Conservation (phyloP, 129 eudicot genomes). For the Flaveria linearis region DNA sequence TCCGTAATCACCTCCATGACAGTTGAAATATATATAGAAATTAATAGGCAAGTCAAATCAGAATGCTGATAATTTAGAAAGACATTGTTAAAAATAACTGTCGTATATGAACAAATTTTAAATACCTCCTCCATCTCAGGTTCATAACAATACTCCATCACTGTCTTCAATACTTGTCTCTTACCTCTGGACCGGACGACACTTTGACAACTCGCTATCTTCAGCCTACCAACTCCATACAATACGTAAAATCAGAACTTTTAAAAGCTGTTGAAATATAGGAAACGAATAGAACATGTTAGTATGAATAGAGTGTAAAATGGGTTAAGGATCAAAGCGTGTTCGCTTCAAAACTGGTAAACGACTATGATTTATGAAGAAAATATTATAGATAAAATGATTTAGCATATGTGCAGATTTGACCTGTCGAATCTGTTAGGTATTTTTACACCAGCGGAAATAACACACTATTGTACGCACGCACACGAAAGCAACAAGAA, state of each 20-base stretch:
- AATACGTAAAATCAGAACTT: constrained; percentile 11
- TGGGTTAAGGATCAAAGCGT: not conserved
- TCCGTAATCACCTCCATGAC: constrained; percentile 18
- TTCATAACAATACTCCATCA: constrained; percentile 92
- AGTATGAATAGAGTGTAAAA: not conserved
- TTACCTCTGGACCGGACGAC: constrained; percentile 74
- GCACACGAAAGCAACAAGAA: too few relatives aligned
- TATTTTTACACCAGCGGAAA: too few relatives aligned
- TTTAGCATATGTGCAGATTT: not conserved
- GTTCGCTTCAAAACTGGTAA: not conserved
- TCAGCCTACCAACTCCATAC: constrained; percentile 50
- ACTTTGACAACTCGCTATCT: constrained; percentile 69
- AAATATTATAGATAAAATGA: not conserved
- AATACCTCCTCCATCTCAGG: constrained; percentile 99
- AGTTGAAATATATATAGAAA: not conserved
- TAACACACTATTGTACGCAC: too few relatives aligned
- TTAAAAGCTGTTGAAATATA: not conserved
- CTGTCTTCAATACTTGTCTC: constrained; percentile 66
- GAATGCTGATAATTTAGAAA: constrained; percentile 1
- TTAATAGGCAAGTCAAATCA: not conserved
- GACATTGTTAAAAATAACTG: not conserved
- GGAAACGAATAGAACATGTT: not conserved
- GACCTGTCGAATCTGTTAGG: not conserved
- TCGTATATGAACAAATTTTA: not conserved
- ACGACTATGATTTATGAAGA: not conserved